phyloP scores from a whole-genome alignment of 768 basidiomycete genomes.

The Tephrocybe sp. region DNA sequence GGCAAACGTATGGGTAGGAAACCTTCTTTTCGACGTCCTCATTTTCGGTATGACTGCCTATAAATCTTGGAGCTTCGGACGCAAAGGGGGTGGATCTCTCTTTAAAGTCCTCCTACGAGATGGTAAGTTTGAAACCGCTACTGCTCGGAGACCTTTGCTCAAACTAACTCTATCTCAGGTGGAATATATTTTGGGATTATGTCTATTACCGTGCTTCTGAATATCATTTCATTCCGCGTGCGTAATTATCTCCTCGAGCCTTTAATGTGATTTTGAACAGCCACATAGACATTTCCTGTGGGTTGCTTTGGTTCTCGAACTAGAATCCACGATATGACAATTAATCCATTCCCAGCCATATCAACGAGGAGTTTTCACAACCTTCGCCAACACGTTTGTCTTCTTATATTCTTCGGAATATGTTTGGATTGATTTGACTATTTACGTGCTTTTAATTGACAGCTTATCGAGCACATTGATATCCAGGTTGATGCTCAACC shows the following conservation, averaged over 20 bases:
- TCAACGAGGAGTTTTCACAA: no score
- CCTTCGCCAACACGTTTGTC: no score
- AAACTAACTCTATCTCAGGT: not conserved
- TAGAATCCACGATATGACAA: no score
- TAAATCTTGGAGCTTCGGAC: constrained; percentile 27
- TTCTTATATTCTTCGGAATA: no score
- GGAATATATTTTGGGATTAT: constrained; percentile 18
- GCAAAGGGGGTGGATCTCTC: constrained; percentile 21
- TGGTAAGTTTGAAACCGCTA: constrained; percentile 25
- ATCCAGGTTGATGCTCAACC: constrained; percentile 20
- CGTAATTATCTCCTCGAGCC: not conserved
- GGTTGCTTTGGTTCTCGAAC: no score
- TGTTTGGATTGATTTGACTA: no score
- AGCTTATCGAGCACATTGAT: constrained; percentile 27
- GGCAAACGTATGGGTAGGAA: constrained; percentile 36
- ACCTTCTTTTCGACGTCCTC: constrained; percentile 36
- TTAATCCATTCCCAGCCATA: no score
- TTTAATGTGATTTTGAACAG: no score
- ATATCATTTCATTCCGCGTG: constrained; percentile 22
- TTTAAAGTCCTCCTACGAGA: constrained; percentile 35
- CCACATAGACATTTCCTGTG: no score
- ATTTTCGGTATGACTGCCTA: constrained; percentile 39
- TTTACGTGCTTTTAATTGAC: no score
- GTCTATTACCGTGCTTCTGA: constrained; percentile 15
- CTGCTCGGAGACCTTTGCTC: not conserved